Evolutionary conservation across 108 stramenopile genomes (phyloP).

Genomic region (Skeletonema tropicum): DNA sequence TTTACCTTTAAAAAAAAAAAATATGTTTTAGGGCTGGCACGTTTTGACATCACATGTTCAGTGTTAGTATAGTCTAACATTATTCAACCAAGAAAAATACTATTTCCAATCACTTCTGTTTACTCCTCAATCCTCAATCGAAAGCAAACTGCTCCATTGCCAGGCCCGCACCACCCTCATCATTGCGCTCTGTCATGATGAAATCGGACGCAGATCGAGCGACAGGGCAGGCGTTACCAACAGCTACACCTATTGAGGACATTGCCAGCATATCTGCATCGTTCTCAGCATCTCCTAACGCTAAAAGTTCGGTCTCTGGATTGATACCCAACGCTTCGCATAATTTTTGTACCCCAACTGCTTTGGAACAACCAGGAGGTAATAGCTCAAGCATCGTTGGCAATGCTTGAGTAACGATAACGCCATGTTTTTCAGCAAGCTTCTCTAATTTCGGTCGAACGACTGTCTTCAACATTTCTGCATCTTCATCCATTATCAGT

Average conservation of each 20-base stretch:
- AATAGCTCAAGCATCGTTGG: slow-evolving; percentile 93
- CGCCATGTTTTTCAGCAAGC: slow-evolving; percentile 57
- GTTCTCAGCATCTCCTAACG: slow-evolving; percentile 95
- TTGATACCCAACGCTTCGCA: slow-evolving; percentile 80
- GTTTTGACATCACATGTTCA: too few species aligned
- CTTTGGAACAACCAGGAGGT: slow-evolving; percentile 89
- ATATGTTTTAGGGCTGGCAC: too few species aligned
- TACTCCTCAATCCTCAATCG: neutral
- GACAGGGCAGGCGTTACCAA: slow-evolving; percentile 82
- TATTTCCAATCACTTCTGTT: too few species aligned
- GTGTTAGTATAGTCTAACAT: too few species aligned
- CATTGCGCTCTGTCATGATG: slow-evolving; percentile 76
- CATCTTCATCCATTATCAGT: slow-evolving; percentile 77
- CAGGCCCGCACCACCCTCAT: slow-evolving; percentile 91
- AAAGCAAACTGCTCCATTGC: slow-evolving; percentile 79
- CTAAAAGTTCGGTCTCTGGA: slow-evolving; percentile 63
- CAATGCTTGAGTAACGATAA: slow-evolving; percentile 82
- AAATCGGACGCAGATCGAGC: slow-evolving; percentile 82
- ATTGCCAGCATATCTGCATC: slow-evolving; percentile 84
- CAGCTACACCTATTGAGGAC: slow-evolving; percentile 82
- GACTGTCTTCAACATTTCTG: slow-evolving; percentile 47
- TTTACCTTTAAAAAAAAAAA: too few species aligned
- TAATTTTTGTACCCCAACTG: slow-evolving; percentile 79
- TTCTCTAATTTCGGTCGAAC: slow-evolving; percentile 76
- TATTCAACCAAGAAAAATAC: too few species aligned